Conservation (phyloP, 768 basidiomycete species). For the Saitozyma sp. region DNA sequence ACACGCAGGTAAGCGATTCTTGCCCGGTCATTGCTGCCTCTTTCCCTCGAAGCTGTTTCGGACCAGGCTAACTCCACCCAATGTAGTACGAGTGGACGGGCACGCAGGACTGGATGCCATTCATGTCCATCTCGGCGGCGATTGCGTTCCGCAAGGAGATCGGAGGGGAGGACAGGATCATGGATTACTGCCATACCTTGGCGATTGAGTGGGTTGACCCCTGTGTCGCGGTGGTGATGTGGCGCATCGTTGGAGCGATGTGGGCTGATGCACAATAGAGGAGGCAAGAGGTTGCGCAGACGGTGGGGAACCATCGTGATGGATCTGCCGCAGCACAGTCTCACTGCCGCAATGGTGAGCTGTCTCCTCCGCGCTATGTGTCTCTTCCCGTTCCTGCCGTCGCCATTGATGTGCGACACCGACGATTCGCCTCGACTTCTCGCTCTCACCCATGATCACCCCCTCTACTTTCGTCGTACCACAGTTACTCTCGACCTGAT, state of each 20-base stretch:
- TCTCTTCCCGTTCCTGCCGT: no score
- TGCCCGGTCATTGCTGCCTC: conserved; percentile 1
- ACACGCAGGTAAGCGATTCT: conserved; percentile 27
- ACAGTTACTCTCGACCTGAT: background rate
- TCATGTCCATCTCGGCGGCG: conserved; percentile 56
- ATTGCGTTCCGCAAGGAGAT: conserved; percentile 70
- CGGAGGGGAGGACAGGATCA: conserved; percentile 58
- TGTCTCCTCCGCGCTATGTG: background rate
- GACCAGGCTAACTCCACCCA: background rate
- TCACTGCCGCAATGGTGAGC: conserved; percentile 71
- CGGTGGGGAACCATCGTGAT: conserved; percentile 65
- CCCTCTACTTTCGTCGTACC: background rate
- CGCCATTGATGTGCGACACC: no score
- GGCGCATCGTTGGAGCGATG: background rate
- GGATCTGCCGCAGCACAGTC: conserved; percentile 60
- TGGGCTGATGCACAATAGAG: conserved; percentile 44
- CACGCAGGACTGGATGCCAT: conserved; percentile 44
- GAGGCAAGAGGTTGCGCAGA: conserved; percentile 64
- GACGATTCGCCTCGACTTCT: no score
- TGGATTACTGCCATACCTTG: conserved; percentile 64
- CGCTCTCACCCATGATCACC: no score
- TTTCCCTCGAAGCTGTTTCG: no score
- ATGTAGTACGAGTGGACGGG: conserved; percentile 45
- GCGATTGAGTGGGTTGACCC: conserved; percentile 56
- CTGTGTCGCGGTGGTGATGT: conserved; percentile 5